These are phyloP conservation scores for Galeopsis tetrahit DNA, from an alignment of 257 asterid genomes.

Conservation along the genomic window DNA sequence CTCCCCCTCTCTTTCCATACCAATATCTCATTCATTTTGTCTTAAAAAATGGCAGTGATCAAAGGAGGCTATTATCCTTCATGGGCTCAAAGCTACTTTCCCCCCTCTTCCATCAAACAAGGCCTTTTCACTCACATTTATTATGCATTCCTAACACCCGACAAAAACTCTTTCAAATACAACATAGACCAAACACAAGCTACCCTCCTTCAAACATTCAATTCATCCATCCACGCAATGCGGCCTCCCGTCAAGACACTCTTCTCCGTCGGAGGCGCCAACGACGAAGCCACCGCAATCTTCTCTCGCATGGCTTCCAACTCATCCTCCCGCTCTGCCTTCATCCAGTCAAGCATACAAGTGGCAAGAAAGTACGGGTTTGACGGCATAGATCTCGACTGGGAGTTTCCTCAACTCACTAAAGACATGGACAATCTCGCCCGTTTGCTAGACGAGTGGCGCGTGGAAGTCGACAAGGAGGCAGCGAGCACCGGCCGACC, in stretches of 20 bases:
- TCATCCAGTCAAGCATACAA: slow-evolving; percentile 66
- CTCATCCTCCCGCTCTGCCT: slow-evolving; percentile 40
- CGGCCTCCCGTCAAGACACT: slow-evolving; percentile 51
- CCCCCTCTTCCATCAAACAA: slow-evolving; percentile 61
- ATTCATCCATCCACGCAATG: slow-evolving; percentile 55
- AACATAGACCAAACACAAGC: slow-evolving; percentile 46
- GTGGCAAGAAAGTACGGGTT: slow-evolving; percentile 66
- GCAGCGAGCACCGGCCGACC: slow-evolving; percentile 37
- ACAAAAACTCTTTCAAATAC: slow-evolving; percentile 50
- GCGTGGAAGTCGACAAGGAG: slow-evolving; percentile 53
- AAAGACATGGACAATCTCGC: slow-evolving; percentile 66
- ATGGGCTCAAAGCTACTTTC: slow-evolving; percentile 42
- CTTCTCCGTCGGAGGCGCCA: slow-evolving; percentile 77
- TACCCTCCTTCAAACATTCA: slow-evolving; percentile 49
- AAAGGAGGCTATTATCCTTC: slow-evolving; percentile 78
- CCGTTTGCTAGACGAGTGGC: slow-evolving; percentile 61
- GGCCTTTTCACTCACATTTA: slow-evolving; percentile 62
- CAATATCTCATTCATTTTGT: no score
- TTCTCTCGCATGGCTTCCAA: slow-evolving; percentile 60
- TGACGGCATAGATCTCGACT: slow-evolving; percentile 82
- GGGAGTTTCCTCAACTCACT: slow-evolving; percentile 64
- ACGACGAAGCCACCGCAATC: slow-evolving; percentile 35
- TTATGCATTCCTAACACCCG: slow-evolving; percentile 70
- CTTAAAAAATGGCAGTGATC: slow-evolving; percentile 17
- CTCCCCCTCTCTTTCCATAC: no score